A percentile compares a stretch with the other conserved stretches of the same genome.
These are phyloP conservation scores for Skeletonema marinoi DNA, from an alignment of 108 stramenopile species.

Conservation along the genomic window DNA sequence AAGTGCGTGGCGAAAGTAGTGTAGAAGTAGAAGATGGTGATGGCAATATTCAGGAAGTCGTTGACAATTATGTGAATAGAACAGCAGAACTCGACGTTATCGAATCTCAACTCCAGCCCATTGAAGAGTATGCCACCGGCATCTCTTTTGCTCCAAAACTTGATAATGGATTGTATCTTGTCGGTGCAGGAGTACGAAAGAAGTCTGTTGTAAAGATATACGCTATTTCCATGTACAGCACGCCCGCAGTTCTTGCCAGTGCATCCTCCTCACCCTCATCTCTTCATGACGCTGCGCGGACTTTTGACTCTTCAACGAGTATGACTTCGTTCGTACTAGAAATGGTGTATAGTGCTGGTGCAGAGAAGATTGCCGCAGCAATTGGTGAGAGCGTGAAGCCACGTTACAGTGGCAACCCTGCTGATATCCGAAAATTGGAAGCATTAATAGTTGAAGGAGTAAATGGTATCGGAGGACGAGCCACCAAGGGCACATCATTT, in stretches of 20 bases:
- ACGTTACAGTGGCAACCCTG: constrained; percentile 28
- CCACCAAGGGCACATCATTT: constrained; percentile 56
- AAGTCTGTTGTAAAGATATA: constrained; percentile 86
- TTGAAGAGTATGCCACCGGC: constrained; percentile 2
- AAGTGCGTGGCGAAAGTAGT: background rate
- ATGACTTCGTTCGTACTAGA: constrained; percentile 59
- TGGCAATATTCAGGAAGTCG: no score
- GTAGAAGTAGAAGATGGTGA: background rate
- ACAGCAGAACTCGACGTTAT: background rate
- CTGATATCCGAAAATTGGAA: constrained; percentile 50
- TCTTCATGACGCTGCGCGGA: constrained; percentile 56
- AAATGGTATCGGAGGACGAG: constrained; percentile 66
- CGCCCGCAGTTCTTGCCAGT: constrained; percentile 38
- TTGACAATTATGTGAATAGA: background rate
- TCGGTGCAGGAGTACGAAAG: constrained; percentile 74
- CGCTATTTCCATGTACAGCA: constrained; percentile 76
- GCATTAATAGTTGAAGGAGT: constrained; percentile 45
- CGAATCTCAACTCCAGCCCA: constrained; percentile 5
- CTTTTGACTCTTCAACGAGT: constrained; percentile 15
- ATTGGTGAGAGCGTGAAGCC: constrained; percentile 82
- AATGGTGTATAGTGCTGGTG: constrained; percentile 86
- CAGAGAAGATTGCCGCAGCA: constrained; percentile 83
- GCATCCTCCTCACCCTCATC: constrained; percentile 38
- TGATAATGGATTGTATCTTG: background rate
- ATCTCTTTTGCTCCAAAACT: constrained; percentile 4